phyloP scores from a whole-genome alignment of 1,284 basidiomycete species.

The Cutaneotrichosporon sp. region DNA sequence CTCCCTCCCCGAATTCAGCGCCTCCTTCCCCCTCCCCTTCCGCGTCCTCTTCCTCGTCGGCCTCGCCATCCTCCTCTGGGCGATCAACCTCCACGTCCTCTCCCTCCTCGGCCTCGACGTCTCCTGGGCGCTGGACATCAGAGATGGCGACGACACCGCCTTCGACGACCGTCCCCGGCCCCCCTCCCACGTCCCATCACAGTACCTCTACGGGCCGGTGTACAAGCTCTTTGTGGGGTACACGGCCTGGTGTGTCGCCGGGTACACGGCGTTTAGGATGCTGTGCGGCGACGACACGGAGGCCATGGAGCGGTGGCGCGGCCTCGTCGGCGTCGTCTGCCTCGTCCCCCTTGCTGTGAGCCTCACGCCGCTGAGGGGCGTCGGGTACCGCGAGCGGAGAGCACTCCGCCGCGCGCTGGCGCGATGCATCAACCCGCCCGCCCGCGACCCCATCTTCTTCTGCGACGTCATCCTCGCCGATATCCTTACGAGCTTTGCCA shows the following conservation, averaged over 20 bases:
- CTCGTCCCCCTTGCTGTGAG: slow-evolving; percentile 63
- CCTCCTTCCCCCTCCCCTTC: slow-evolving; percentile 75
- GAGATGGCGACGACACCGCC: slow-evolving; percentile 31
- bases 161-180: neutral
- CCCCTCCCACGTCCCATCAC: slow-evolving; percentile 11
- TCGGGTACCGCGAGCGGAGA: slow-evolving; percentile 69
- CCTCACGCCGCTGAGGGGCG: slow-evolving; percentile 66
- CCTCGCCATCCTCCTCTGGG: slow-evolving; percentile 75
- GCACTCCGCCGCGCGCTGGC: slow-evolving; percentile 70
- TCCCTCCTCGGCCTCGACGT: slow-evolving; percentile 73
- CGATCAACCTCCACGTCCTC: slow-evolving; percentile 82
- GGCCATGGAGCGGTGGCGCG: slow-evolving; percentile 71
- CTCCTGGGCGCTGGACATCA: slow-evolving; percentile 60
- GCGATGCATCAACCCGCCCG: slow-evolving; percentile 70
- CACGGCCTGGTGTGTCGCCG: slow-evolving; percentile 60
- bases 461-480: slow-evolving; percentile 93
- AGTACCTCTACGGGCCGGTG: slow-evolving; percentile 60
- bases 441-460: slow-evolving; percentile 71
- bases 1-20: slow-evolving; percentile 58
- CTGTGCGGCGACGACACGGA: slow-evolving; percentile 62
- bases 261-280: slow-evolving; percentile 68
- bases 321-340: slow-evolving; percentile 68
- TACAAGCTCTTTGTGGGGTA: slow-evolving; percentile 70
- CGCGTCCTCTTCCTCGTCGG: slow-evolving; percentile 72
- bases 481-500: slow-evolving; percentile 93